Evolutionary conservation across 1,284 basidiomycete genomes (phyloP).

Genomic region (Malassezia vespertilionis): DNA sequence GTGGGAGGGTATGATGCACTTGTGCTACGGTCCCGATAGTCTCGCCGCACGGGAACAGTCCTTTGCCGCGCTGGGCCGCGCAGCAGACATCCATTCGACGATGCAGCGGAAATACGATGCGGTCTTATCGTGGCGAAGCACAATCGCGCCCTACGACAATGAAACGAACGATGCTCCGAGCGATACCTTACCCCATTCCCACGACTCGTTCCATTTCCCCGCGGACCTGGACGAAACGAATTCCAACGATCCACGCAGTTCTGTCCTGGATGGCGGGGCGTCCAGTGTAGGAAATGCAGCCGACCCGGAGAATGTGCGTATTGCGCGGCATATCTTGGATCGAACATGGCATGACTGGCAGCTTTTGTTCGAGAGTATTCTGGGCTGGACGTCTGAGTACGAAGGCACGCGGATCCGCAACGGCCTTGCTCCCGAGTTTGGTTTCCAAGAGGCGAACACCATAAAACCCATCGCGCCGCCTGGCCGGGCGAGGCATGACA

Average conservation of each 20-base stretch:
- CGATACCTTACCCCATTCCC: neutral
- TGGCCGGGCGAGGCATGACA: neutral
- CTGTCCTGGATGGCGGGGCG: neutral
- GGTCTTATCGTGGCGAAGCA: slow-evolving; percentile 29
- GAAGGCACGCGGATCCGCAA: slow-evolving; percentile 29
- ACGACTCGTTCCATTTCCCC: no score
- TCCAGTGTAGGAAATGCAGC: no score
- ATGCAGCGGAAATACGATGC: slow-evolving; percentile 22
- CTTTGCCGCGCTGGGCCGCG: slow-evolving; percentile 28
- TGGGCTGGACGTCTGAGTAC: slow-evolving; percentile 38
- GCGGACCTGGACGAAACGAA: neutral
- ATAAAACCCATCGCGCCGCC: slow-evolving; percentile 6
- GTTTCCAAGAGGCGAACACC: no score
- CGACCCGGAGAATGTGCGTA: no score
- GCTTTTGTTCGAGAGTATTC: slow-evolving; percentile 28
- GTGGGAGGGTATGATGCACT: slow-evolving; percentile 42
- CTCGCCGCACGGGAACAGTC: slow-evolving; percentile 19
- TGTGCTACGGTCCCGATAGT: slow-evolving; percentile 40
- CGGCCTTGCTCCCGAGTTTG: slow-evolving; percentile 33
- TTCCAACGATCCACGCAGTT: neutral
- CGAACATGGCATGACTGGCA: slow-evolving; percentile 41
- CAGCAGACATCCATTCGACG: slow-evolving; percentile 29
- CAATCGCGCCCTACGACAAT: slow-evolving; percentile 11
- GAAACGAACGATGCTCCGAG: neutral
- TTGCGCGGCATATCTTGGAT: neutral